Evolutionary conservation across 495 filamentous ascomycete species (phyloP), one percentile per base, ranked within the genome.

Genomic region (Cercophora samala): DNA sequence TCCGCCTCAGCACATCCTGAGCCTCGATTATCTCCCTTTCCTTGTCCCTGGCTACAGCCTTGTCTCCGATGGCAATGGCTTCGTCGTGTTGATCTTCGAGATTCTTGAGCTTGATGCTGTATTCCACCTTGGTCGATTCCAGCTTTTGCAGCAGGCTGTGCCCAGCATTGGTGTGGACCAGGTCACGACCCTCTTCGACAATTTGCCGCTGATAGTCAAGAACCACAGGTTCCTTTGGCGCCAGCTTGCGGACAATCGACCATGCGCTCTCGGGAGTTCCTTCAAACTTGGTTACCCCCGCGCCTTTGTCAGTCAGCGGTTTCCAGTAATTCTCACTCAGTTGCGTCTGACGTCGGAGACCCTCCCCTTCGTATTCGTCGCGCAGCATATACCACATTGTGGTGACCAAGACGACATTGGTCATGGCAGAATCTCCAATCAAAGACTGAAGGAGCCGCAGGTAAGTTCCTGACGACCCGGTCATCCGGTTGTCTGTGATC

Each of bases 401-500:
- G 6, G 81, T 82, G 2, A 79, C 75, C 1, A 83, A 62, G 15
- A 78, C 21, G 5, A 79, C 72, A 32, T 74, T 74, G 21, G n/a
- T 23, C 23, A 79, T 69, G 0, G 72, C 72, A 6, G 66, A 42
- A 17, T 74, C 66, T 0, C 80, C 80, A 26, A 74, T 75, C 0
- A 83, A 68, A 11, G 74, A 73, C 19, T 68, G 65, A 63, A 83
- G 78, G 5, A 82, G 68, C 0, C 73, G 64, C 8, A 83, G 66
- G 17, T 68, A 72, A 22, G 66, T 72, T 11, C 70, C 23, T 0
- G 70, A 68, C 0, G 74, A 74, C 1, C 77, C 75, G 23, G 59
- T 55, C 69, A 81, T 77, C 5, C 77, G 69, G 23, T 64, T 65
- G 24, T 80, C 73, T 3, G 76, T 77, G 15, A 83, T 82, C 23